Evolutionary conservation across 2,329 filamentous ascomycete genomes (phyloP).

Genomic region (Byssothecium circinans): DNA sequence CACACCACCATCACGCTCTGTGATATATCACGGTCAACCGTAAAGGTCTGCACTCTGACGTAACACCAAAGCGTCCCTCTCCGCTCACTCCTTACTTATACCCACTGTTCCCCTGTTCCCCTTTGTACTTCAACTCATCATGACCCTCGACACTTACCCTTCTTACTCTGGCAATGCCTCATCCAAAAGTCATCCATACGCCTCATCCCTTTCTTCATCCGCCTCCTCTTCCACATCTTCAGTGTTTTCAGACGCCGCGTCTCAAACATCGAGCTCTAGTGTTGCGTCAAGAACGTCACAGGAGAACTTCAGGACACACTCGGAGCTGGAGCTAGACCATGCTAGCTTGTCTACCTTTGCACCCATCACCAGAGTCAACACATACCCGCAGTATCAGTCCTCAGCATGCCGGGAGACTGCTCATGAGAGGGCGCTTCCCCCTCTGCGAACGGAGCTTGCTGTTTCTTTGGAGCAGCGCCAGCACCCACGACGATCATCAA

Average conservation of each 20-base stretch:
- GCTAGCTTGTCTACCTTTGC: slow-evolving; percentile 28
- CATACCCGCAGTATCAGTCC: slow-evolving; percentile 41
- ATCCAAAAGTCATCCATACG: slow-evolving; percentile 60
- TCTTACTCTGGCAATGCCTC: slow-evolving; percentile 37
- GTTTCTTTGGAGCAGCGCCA: slow-evolving; percentile 65
- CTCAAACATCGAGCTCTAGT: slow-evolving; percentile 69
- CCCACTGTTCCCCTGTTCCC: slow-evolving; percentile 23
- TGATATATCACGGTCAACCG: slow-evolving; percentile 37
- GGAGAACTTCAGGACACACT: not conserved
- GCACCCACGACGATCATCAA: slow-evolving; percentile 60
- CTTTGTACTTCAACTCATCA: slow-evolving; percentile 34
- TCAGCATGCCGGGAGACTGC: slow-evolving; percentile 42
- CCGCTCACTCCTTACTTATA: slow-evolving; percentile 36
- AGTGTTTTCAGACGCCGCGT: slow-evolving; percentile 69
- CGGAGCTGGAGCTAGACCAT: slow-evolving; percentile 18
- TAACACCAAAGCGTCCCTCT: slow-evolving; percentile 35
- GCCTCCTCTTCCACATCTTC: slow-evolving; percentile 76
- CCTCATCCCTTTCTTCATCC: slow-evolving; percentile 71
- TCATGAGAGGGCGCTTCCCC: slow-evolving; percentile 32
- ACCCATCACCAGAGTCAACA: slow-evolving; percentile 40
- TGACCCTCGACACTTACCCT: slow-evolving; percentile 42
- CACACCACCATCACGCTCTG: slow-evolving; percentile 45
- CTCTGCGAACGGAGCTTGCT: slow-evolving; percentile 44
- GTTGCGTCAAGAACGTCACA: slow-evolving; percentile 54
- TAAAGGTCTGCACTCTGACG: slow-evolving; percentile 40